Conservation (phyloP, 345 rosid genomes). For the Citrus sp. region DNA sequence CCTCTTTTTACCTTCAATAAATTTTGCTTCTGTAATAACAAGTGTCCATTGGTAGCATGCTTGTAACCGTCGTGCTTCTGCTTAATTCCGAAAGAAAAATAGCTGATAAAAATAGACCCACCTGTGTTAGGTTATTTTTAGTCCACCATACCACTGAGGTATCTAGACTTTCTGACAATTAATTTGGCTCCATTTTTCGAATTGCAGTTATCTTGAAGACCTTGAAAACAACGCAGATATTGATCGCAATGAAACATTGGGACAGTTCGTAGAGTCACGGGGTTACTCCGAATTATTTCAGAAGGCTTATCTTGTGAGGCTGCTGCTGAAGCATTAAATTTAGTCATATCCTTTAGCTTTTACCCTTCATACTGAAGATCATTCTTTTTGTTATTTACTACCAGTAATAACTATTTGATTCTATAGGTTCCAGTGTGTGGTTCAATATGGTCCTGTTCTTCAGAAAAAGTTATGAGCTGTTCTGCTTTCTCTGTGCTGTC, state of each 20-base stretch:
- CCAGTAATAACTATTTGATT: background rate
- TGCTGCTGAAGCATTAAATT: background rate
- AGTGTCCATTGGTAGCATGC: no score
- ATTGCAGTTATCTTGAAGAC: constrained; percentile 53
- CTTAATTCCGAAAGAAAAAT: no score
- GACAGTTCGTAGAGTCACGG: constrained; percentile 53
- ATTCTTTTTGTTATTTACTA: background rate
- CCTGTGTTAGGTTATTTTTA: no score
- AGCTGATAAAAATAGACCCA: no score
- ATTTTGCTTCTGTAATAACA: background rate
- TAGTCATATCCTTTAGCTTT: background rate
- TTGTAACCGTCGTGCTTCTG: no score
- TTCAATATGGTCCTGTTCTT: constrained; percentile 84
- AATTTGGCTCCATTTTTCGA: no score
- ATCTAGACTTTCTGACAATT: no score
- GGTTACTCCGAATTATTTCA: constrained; percentile 83
- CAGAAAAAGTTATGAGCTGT: constrained; percentile 69
- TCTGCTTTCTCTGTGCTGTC: constrained; percentile 84
- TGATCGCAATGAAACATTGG: constrained; percentile 66
- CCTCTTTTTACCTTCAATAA: background rate
- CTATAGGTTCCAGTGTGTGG: constrained; percentile 77
- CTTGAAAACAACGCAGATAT: constrained; percentile 66
- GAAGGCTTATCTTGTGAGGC: constrained; percentile 79
- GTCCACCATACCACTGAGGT: no score
- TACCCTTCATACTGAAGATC: background rate